phyloP scores from a whole-genome alignment of 768 basidiomycete species.

The Psilocybe sp. region DNA sequence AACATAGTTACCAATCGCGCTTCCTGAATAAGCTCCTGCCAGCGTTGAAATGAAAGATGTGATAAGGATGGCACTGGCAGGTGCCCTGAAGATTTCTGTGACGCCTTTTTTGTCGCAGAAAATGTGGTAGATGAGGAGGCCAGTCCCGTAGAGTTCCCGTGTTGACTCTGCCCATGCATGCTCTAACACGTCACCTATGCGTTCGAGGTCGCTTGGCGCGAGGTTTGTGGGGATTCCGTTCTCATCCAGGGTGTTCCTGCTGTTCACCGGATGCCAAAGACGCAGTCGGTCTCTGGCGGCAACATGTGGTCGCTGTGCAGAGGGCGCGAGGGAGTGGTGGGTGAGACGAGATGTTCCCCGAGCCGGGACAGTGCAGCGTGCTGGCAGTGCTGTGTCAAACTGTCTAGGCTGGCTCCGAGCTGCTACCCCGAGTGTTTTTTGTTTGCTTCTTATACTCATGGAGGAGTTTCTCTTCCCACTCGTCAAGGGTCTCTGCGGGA shows the following conservation, averaged over 20 bases:
- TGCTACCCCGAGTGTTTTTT: too few relatives aligned
- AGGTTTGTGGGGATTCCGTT: conserved; percentile 14
- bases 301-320: too few relatives aligned
- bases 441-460: too few relatives aligned
- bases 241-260: not conserved
- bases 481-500: too few relatives aligned
- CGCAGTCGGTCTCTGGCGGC: not conserved
- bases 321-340: too few relatives aligned
- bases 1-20: conserved; percentile 34
- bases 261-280: not conserved
- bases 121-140: conserved; percentile 1
- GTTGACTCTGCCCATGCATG: not conserved
- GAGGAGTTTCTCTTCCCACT: too few relatives aligned
- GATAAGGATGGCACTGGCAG: not conserved
- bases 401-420: too few relatives aligned
- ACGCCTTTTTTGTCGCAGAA: not conserved
- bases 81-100: not conserved
- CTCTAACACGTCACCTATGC: not conserved
- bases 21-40: conserved; percentile 28
- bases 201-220: not conserved
- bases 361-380: too few relatives aligned
- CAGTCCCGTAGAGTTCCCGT: not conserved
- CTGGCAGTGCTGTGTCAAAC: too few relatives aligned
- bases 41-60: conserved; percentile 29
- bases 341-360: too few relatives aligned